Evolutionary conservation across 495 filamentous ascomycete genomes (phyloP).

Genomic region (Tuber melanosporum): DNA sequence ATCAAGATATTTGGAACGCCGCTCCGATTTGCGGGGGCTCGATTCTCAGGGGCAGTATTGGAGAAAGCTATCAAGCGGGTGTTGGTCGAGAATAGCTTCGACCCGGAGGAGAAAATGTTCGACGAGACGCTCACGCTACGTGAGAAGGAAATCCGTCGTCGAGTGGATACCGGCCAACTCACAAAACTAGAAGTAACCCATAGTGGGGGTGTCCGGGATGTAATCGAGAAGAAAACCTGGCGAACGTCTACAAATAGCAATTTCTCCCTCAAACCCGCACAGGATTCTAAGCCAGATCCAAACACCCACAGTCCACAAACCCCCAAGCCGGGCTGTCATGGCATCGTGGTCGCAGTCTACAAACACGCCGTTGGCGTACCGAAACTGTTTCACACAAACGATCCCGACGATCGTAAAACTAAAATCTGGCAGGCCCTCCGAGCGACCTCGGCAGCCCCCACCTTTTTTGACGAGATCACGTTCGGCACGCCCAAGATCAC

Average conservation of each 20-base stretch:
- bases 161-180: constrained; percentile 21
- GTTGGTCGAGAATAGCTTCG: constrained; percentile 36
- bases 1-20: constrained; percentile 42
- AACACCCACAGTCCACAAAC: constrained; percentile 5
- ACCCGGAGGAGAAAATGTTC: constrained; percentile 38
- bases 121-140: constrained; percentile 19
- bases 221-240: not conserved
- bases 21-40: constrained; percentile 77
- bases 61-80: constrained; percentile 73
- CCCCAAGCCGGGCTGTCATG: constrained; percentile 13
- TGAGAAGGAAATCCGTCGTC: constrained; percentile 7
- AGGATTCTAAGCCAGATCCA: constrained; percentile 10
- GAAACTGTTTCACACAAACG: constrained; percentile 77
- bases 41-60: constrained; percentile 90
- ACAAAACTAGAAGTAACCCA: constrained; percentile 16
- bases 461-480: constrained; percentile 91
- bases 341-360: constrained; percentile 73
- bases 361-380: constrained; percentile 66
- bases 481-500: constrained; percentile 87
- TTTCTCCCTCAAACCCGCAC: not conserved
- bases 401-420: constrained; percentile 73
- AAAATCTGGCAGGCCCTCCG: constrained; percentile 92
- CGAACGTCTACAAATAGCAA: not conserved
- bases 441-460: constrained; percentile 78
- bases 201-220: constrained; percentile 11